Evolutionary conservation across 805 yeast species (phyloP).

Genomic region (Ogataea dorogensis): DNA sequence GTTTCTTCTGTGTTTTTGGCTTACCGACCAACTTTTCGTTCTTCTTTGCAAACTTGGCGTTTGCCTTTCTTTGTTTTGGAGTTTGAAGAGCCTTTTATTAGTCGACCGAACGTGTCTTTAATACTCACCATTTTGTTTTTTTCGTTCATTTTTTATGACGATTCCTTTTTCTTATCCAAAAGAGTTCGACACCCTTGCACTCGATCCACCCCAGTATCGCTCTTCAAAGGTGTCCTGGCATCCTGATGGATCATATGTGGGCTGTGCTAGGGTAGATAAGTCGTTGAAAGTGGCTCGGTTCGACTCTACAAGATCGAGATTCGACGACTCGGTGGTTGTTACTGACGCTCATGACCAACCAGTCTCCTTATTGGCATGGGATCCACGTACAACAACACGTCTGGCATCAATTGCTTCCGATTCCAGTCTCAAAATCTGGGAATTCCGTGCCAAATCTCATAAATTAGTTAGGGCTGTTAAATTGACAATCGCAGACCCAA

Average conservation of each 20-base stretch:
- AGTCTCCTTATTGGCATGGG: slow-evolving; percentile 45
- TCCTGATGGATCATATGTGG: slow-evolving; percentile 41
- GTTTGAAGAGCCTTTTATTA: slow-evolving; percentile 65
- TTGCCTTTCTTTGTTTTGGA: slow-evolving; percentile 85
- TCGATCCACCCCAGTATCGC: slow-evolving; percentile 13
- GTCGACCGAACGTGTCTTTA: not conserved
- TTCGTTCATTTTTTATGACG: slow-evolving; percentile 2
- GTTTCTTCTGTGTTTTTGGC: slow-evolving; percentile 45
- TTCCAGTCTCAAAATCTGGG: slow-evolving; percentile 43
- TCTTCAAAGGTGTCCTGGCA: slow-evolving; percentile 33
- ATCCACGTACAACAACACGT: slow-evolving; percentile 40
- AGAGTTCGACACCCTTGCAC: slow-evolving; percentile 15
- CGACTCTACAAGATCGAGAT: slow-evolving; percentile 25
- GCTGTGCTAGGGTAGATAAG: slow-evolving; percentile 43
- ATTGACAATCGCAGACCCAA: slow-evolving; percentile 11
- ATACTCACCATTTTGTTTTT: slow-evolving; percentile 8
- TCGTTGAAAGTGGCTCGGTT: slow-evolving; percentile 41
- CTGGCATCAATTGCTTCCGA: slow-evolving; percentile 49
- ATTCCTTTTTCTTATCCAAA: slow-evolving; percentile 8
- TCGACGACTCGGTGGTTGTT: slow-evolving; percentile 37
- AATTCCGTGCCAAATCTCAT: slow-evolving; percentile 30
- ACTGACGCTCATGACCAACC: slow-evolving; percentile 41
- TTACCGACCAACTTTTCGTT: slow-evolving; percentile 76
- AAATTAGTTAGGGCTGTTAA: slow-evolving; percentile 21
- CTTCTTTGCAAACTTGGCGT: slow-evolving; percentile 73